phyloP scores from a whole-genome alignment of 2,329 filamentous ascomycete species.

The Capronia americana region DNA sequence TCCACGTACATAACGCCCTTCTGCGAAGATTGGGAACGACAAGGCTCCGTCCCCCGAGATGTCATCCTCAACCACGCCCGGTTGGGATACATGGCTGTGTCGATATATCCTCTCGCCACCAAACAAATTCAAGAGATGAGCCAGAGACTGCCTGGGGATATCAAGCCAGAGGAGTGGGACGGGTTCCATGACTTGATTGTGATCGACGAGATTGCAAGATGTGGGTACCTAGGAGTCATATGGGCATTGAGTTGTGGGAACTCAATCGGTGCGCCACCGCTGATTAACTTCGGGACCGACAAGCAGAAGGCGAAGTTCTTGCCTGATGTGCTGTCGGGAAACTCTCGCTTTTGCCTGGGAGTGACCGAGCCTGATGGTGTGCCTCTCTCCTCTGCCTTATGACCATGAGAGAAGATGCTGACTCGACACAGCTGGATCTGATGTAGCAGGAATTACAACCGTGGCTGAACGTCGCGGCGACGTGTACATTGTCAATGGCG shows the following conservation, averaged over 20 bases:
- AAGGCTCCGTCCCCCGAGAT: conserved; percentile 56
- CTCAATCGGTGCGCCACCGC: conserved; percentile 45
- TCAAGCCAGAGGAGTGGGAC: conserved; percentile 46
- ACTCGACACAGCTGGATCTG: conserved; percentile 59
- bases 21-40: conserved; percentile 69
- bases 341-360: conserved; percentile 65
- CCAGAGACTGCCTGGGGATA: conserved; percentile 42
- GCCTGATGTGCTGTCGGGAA: conserved; percentile 62
- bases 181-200: conserved; percentile 49
- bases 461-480: conserved; percentile 61
- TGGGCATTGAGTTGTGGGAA: conserved; percentile 45
- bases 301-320: conserved; percentile 56
- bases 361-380: conserved; percentile 56
- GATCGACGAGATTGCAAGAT: conserved; percentile 48
- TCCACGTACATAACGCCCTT: conserved; percentile 64
- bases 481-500: conserved; percentile 72
- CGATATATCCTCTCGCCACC: conserved; percentile 30
- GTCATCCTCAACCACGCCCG: conserved; percentile 29
- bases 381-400: not conserved
- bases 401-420: not conserved
- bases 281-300: conserved; percentile 43
- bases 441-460: conserved; percentile 68
- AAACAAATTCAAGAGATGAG: conserved; percentile 25
- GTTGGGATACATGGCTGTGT: conserved; percentile 32
- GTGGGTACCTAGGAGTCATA: conserved; percentile 44